Evolutionary conservation across 352 stramenopile genomes (phyloP), one percentile per base, ranked within the genome.

Genomic region (Globisporangium uncinulatum): DNA sequence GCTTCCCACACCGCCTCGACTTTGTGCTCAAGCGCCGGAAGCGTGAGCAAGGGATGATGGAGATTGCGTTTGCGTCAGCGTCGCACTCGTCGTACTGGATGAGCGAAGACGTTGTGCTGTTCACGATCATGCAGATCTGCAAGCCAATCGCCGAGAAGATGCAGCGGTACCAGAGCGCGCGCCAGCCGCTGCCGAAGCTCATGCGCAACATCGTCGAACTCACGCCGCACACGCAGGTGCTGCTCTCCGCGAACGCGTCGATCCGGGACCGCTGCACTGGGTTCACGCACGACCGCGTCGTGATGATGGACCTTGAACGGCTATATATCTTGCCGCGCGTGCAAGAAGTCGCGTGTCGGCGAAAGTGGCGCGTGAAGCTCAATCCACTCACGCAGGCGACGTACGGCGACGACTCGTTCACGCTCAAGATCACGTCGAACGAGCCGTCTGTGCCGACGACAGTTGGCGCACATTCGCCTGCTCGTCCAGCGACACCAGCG

Each of bases 71-170:
- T 52, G 86, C 86, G 15, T 77, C 79, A 20, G 77, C 76, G 14
- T 93, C 86, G 1, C 86, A 96, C 59, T 94, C 84, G 3, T 93
- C 84, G 0, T 96, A 96, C 66, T 96, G 86, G 86, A 89, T 89
- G 70, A 94, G 83, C 49, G 76, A 94, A 43, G 84, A 94, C 43
- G 79, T 94, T 7, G 79, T 93, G n/a, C 63, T 96, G 14, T 92
- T 94, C 51, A 87, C 78, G 15, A 69, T 94, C 43, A 87, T 94
- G 74, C 84, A 92, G 53, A 66, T 94, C 24, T 92, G 84, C 56
- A 75, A 89, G n/a, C 84, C 84, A 3, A 81, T 94, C 20, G 82
- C 90, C 41, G 79, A 90, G 31, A 87, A 82, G 19, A 62, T 94
- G 4, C 84, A 91, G 54, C 74, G 81, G 36, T 94, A 94, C 56